Percentiles rank a stretch among this genome's conserved stretches.
Evolutionary conservation across 2,329 filamentous ascomycete species (phyloP).

Genomic region (Orbilia ellipsospora): DNA sequence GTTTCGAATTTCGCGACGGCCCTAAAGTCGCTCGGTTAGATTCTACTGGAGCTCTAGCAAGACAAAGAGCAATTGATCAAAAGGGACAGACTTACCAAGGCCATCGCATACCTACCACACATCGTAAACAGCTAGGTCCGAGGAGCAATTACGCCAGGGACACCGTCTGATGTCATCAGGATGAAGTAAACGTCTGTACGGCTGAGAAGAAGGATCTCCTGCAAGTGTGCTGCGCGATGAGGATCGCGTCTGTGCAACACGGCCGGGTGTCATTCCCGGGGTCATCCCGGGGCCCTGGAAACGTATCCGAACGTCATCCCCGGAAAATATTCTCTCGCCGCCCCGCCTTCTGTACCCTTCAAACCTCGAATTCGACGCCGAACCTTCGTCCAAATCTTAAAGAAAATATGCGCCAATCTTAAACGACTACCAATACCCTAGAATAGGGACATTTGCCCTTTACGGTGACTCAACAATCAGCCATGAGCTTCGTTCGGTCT

Average conservation of each 20-base stretch:
- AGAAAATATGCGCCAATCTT: slow-evolving; percentile 22
- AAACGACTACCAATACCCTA: neutral
- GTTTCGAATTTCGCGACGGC: slow-evolving; percentile 53
- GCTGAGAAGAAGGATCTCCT: slow-evolving; percentile 1
- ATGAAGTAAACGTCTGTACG: neutral
- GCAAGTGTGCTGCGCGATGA: slow-evolving; percentile 28
- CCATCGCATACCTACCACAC: slow-evolving; percentile 56
- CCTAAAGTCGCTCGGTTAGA: slow-evolving; percentile 18
- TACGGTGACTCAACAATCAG: neutral
- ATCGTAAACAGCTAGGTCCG: slow-evolving; percentile 20
- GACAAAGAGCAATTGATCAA: neutral
- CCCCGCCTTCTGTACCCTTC: neutral
- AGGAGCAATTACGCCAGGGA: slow-evolving; percentile 7
- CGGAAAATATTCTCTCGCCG: slow-evolving; percentile 2
- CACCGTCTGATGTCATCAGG: neutral
- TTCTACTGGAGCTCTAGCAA: neutral
- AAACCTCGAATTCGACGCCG: neutral
- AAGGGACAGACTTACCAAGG: slow-evolving; percentile 33
- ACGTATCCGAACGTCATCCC: slow-evolving; percentile 1
- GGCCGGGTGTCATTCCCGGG: slow-evolving; percentile 5
- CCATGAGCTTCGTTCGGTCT: slow-evolving; percentile 22
- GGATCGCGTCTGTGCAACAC: slow-evolving; percentile 24
- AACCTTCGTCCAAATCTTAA: neutral
- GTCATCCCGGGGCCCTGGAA: neutral
- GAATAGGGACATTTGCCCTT: neutral